These are phyloP conservation scores for Xylaria palmicola DNA, from an alignment of 495 filamentous ascomycete species.

Conservation along the genomic window DNA sequence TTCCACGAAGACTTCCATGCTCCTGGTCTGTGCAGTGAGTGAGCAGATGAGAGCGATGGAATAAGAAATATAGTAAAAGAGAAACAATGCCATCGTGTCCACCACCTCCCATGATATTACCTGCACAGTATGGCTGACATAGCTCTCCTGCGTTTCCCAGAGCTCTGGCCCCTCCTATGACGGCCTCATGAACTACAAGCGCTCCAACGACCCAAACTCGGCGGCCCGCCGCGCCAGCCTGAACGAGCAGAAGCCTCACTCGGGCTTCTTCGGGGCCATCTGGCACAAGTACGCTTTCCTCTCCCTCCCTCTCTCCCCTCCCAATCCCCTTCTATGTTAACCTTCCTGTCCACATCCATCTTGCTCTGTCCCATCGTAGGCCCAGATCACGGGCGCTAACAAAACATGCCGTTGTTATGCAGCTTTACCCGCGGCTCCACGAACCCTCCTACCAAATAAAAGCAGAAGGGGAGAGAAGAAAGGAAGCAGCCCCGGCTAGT, in stretches of 20 bases:
- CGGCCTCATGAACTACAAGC: conserved; percentile 43
- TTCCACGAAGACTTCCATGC: not conserved
- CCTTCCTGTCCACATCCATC: not conserved
- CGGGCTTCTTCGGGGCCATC: conserved; percentile 46
- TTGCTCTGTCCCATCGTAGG: not conserved
- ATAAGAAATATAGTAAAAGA: too few species aligned
- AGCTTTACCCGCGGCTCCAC: conserved; percentile 31
- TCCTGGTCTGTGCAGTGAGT: not conserved
- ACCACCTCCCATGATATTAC: too few species aligned
- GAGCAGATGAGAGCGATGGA: too few species aligned
- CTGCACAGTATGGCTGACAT: not conserved
- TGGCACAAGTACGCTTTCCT: conserved; percentile 41
- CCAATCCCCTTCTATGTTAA: not conserved
- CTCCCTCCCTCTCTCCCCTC: not conserved
- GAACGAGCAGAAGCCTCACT: conserved; percentile 41
- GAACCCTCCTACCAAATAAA: conserved; percentile 9
- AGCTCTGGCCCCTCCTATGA: conserved; percentile 42
- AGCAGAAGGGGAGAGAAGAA: not conserved
- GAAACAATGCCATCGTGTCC: too few species aligned
- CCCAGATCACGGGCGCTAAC: not conserved
- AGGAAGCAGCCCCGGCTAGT: not conserved
- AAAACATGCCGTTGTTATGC: not conserved
- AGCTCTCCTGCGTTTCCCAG: conserved; percentile 12
- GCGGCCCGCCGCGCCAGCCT: conserved; percentile 44
- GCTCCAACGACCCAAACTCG: conserved; percentile 36